Evolutionary conservation across 2,329 filamentous ascomycete genomes (phyloP), one percentile per base, ranked within the genome.

Genomic region (Ilyonectria mors-panacis): DNA sequence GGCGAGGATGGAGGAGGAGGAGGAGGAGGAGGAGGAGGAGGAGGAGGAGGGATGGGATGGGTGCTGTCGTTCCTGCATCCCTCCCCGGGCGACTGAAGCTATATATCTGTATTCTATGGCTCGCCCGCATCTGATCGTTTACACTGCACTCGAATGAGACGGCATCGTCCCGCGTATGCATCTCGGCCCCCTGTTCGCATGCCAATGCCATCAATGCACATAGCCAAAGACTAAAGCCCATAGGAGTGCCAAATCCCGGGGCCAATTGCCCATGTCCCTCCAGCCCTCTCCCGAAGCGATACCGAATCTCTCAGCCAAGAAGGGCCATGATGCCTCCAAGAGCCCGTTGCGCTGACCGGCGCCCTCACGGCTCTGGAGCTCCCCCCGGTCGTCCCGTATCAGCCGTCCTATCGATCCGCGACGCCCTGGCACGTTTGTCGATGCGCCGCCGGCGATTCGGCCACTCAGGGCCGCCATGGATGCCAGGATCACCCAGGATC

Each of bases 361-460:
- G 54, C 59, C 63, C 47, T 56, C 56, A 33, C 30, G 12, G 30
- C 8, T 33, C 30, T 12, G 30, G 8, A 12, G 30, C 30, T 12
- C 30, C 30, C 30, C 54, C 55, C 19, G 53, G 58, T 47, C 53
- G 6, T 19, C 15, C 55, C 39, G 42, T 59, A 65, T 55, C 61
- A 60, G 15, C 44, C 50, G 56, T 64, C 74, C 73, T 76, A 74
- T 76, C 68, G 72, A 76, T 71, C 69, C 64, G 65, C 63, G 28
- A 45, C 54, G 58, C 66, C 63, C 65, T 68, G 65, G 73, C 74
- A 76, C 73, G 74, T 77, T 77, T 71, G 65, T 68, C 67, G 70
- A 69, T 72, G 72, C 66, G 67, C 65, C 48, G 68, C 59, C 69
- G 67, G 50, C 53, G 56, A 74, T 62, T 63, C 50, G 62, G 42